Evolutionary conservation across 441 rosid species (phyloP), one percentile per base, ranked within the genome.

Genomic region (Breynia disticha): DNA sequence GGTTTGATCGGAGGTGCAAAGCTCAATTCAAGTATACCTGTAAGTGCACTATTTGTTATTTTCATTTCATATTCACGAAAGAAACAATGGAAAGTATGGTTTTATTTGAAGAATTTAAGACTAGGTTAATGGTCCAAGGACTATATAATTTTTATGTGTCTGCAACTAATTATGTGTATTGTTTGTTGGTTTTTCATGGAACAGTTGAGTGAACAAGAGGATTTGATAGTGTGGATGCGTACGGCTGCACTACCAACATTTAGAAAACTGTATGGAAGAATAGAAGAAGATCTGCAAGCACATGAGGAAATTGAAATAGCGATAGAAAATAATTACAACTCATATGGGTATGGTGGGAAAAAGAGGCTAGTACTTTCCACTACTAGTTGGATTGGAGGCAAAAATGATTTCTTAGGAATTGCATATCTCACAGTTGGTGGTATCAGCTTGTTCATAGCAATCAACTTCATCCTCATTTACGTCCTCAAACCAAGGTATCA

Each of bases 1-100:
- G 65, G 59, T 10, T 73, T 84, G 45, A 73, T 56, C 52, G 97
- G 96, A 50, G 97, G 97, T 55, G 75, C 61, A 39, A 61, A 0
- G 8, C 95, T 90, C 42, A 14, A 81, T 67, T 2, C 67, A 35
- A 55, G 73, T 61, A 64, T 68, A 61, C 86, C 95, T 17, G 97
- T 87, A 76, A 69, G 78, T 51, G 5, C 43, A 16, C 15, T 16
- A 10, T 42, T 14, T 19, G 19, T 5, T 12, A 35, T 19, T 58
- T 24, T 14, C 50, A 16, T 28, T 59, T n/a, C 22, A 28, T 28
- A n/a, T 1, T 28, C 35, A 28, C 3, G 35, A 28, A 28, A 5
- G 5, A 1, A 28, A 28, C 5, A 28, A 28, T 28, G 35, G 35
- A 28, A 28, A 28, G 35, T 28, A 9, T 3, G 8, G 8, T 28